Conservation (phyloP, 2,329 filamentous ascomycete genomes). For the Beauveria scarabaeidicola region DNA sequence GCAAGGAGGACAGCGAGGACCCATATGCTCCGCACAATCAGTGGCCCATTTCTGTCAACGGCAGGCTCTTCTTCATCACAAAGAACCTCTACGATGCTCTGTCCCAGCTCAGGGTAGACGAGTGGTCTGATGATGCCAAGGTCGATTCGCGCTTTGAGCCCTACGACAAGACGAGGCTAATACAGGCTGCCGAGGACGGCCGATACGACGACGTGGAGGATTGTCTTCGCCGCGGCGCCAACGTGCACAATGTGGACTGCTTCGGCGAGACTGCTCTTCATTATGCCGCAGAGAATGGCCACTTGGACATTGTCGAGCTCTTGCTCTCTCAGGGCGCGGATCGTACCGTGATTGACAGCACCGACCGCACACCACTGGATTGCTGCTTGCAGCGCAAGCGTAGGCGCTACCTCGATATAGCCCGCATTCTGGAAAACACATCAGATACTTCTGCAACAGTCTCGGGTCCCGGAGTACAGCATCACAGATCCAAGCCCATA, state of each 20-base stretch:
- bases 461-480: background rate
- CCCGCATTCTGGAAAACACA: background rate
- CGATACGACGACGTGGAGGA: constrained; percentile 4
- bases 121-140: background rate
- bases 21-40: constrained; percentile 5
- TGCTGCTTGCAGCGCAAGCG: constrained; percentile 10
- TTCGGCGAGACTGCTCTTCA: constrained; percentile 12
- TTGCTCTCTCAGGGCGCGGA: constrained; percentile 1
- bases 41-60: constrained; percentile 11
- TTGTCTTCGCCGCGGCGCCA: constrained; percentile 11
- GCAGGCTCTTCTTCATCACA: constrained; percentile 17
- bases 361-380: constrained; percentile 6
- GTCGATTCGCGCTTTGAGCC: constrained; percentile 6
- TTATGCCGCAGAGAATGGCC: constrained; percentile 8
- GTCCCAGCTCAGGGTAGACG: background rate
- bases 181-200: constrained; percentile 10
- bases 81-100: constrained; percentile 10
- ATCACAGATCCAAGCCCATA: constrained; percentile 2
- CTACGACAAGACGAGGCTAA: constrained; percentile 11
- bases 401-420: constrained; percentile 2
- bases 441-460: background rate
- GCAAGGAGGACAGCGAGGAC: background rate
- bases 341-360: background rate
- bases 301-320: constrained; percentile 6
- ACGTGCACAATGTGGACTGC: constrained; percentile 4